Base-by-base conservation (phyloP, 169 alveolate genomes). In the Plasmodium relictum region DNA sequence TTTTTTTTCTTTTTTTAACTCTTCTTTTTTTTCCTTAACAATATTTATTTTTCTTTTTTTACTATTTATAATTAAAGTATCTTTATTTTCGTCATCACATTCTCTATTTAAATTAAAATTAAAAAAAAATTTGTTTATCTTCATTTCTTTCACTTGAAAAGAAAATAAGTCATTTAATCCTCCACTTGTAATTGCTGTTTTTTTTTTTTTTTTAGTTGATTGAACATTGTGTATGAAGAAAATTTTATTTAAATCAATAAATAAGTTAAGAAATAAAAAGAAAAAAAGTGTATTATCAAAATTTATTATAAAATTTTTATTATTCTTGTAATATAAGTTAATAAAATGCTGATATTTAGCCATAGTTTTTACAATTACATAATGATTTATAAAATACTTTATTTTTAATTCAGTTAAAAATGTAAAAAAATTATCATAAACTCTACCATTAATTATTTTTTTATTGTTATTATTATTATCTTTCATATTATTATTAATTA, bases 351-450 rank as follows among this genome's bases (percentile, higher is more conserved):
- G 68, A 54, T 86, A 61, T 31, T 56, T 86, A 41, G 58, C 88
- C 70, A 86, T 18, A 8, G 76, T 86, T 52, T 41, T 86, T 44
- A 86, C 58, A 70, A 86, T 59, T 6, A 86, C 20, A 48, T 48
- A 86, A 71, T 86, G 92, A 52, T 86, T 86, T 20, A 86, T 31
- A 71, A 70, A 69, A 52, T 58, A 86, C 24, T 86, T 86, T 59
- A 86, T 26, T 37, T 86, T 71, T 58, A 86, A 22, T 20, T 86
- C 76, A 3, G 73, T 70, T 56, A 86, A 59, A 63, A 86, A 70
- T 6, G 48, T 12, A 22, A 71, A 48, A 52, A 86, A 59, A 45
- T 61, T 65, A 26, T 86, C 73, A 58, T 86, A 56, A 39, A 86
- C 39, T 59, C 71, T 86, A 31, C 41, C 41, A 65, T 74, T 42